Evolutionary conservation across 2,329 filamentous ascomycete genomes (phyloP).

Genomic region (Fusarium lyarnte): DNA sequence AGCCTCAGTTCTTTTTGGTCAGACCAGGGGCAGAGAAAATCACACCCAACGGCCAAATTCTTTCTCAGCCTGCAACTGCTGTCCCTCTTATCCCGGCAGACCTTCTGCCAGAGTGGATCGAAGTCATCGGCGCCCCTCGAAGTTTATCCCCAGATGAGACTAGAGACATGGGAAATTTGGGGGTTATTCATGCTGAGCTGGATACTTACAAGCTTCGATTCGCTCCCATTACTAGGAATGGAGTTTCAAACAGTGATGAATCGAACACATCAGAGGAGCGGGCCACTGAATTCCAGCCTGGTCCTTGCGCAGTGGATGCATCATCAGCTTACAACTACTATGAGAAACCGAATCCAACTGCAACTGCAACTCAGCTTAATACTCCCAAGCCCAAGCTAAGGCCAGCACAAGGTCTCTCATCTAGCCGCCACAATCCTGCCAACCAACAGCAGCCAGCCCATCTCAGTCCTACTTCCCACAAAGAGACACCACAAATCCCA

Average conservation of each 20-base stretch:
- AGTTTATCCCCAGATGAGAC: constrained; percentile 52
- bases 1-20: constrained; percentile 54
- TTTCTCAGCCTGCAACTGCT: constrained; percentile 47
- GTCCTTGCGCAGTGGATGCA: background rate
- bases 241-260: background rate
- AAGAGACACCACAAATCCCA: background rate
- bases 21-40: constrained; percentile 48
- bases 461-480: background rate
- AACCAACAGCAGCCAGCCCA: background rate
- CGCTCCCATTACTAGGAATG: background rate
- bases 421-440: constrained; percentile 29
- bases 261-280: background rate
- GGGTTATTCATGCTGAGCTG: constrained; percentile 39
- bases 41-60: constrained; percentile 32
- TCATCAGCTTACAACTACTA: background rate
- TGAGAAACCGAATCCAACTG: background rate
- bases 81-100: constrained; percentile 66
- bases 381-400: background rate
- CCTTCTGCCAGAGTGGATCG: constrained; percentile 59
- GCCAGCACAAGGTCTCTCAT: constrained; percentile 20
- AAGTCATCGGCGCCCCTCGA: constrained; percentile 56
- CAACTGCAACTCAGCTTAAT: background rate
- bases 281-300: background rate
- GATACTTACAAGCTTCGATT: constrained; percentile 34
- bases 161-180: constrained; percentile 52